These are phyloP conservation scores for Puccinia coronata DNA, from an alignment of 1,284 basidiomycete species.

Conservation along the genomic window DNA sequence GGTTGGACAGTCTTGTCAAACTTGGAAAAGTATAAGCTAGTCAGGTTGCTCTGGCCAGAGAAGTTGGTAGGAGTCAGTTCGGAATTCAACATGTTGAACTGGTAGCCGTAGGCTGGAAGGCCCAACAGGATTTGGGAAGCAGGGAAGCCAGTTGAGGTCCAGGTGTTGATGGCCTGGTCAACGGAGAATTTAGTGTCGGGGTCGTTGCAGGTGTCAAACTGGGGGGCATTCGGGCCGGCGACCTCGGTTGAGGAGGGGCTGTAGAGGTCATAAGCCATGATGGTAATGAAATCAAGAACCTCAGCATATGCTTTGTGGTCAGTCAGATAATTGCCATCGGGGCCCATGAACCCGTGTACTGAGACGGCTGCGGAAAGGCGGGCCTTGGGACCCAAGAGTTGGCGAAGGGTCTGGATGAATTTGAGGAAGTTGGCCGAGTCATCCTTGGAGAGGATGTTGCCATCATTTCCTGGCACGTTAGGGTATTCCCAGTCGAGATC, in stretches of 20 bases:
- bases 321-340: constrained; percentile 34
- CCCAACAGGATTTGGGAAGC: constrained; percentile 43
- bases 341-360: constrained; percentile 38
- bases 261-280: constrained; percentile 48
- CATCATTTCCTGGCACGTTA: constrained; percentile 29
- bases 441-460: constrained; percentile 28
- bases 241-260: constrained; percentile 5
- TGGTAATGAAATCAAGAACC: constrained; percentile 44
- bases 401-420: constrained; percentile 30
- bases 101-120: constrained; percentile 39
- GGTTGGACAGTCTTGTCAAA: constrained; percentile 32
- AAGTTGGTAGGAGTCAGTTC: constrained; percentile 20
- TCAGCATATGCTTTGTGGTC: constrained; percentile 39
- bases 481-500: constrained; percentile 49
- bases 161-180: constrained; percentile 19
- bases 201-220: constrained; percentile 47
- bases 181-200: constrained; percentile 25
- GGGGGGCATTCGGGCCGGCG: constrained; percentile 40
- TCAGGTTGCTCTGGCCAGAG: constrained; percentile 21
- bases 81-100: constrained; percentile 29
- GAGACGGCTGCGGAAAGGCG: constrained; percentile 40
- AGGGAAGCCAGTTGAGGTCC: constrained; percentile 46
- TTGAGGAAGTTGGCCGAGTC: constrained; percentile 47
- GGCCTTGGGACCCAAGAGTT: constrained; percentile 27
- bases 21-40: constrained; percentile 31